Base-by-base conservation (phyloP, 257 asterid species). In the Osmanthus fragrans region DNA sequence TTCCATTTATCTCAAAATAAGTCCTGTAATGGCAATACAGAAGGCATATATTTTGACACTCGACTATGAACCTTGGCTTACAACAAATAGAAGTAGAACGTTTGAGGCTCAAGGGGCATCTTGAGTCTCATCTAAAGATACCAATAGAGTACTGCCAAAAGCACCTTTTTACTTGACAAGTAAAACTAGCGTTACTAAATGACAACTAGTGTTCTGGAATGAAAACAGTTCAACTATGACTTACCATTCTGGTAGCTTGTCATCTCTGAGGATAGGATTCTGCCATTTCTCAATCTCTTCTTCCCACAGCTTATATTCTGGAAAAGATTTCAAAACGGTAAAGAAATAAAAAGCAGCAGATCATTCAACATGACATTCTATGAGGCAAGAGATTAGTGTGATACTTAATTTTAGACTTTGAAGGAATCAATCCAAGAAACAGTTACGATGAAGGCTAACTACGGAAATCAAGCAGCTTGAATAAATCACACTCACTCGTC, bases 251-350 rank as follows among this genome's bases (percentile, higher is more conserved):
- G 99, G 99, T 42, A 96, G 86, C 67, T 89, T 86, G 40, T 81
- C 92, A 80, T 96, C 97, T 72, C 80, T 86, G 45, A 96, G 99
- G 76, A 96, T 87, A 63, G 98, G 99, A 78, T 81, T 90, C 84
- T 96, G 99, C 99, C 99, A 96, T 82, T 92, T 92, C 80, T 96
- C 98, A 27, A 96, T 96, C 83, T 96, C 99, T 88, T 91, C 99
- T 86, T 96, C 99, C 99, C 99, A 96, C 56, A 88, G 75, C 90
- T 77, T 91, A 80, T 96, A 96, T 64, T 96, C 99, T 96, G 90
- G 77, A 40, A 73, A 73, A 81, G 72, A 79, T 74, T 23, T 69
- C 63, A 68, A 77, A 37, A 56, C 19, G 34, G 2, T 10, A 67
- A n/a, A 25, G 39, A 27, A 40, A 3, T 54, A 29, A 34, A 65